Base-by-base conservation (phyloP, 805 yeast genomes). In the Komagataella pastoris region DNA sequence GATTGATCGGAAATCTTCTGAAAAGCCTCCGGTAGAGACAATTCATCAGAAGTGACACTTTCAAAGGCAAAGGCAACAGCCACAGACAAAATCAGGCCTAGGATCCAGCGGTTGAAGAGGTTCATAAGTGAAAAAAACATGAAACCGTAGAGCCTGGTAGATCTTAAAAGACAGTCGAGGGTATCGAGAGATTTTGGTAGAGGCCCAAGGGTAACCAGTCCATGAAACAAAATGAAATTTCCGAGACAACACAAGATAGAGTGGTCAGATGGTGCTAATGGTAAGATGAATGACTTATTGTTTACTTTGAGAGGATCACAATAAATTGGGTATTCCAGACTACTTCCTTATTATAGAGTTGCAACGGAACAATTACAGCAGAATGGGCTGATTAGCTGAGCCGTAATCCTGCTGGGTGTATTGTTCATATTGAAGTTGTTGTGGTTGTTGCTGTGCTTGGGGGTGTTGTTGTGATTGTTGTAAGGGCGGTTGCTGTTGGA, bases 1-100 rank as follows among this genome's bases (percentile, higher is more conserved):
- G 88, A 76, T 46, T 74, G 67, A 49, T 73, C 68, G 6, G 77
- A 71, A 43, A 69, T 66, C 24, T 61, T 54, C 10, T 68, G 47
- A 18, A 24, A 17, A 14, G 47, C 40, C 40, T 30, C 40, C 14
- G 40, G 14, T 10, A 30, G 40, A 10, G 40, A 30, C 14, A 30
- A 30, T 30, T 30, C 40, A 8, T 30, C 40, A 30, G 40, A 14
- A 10, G 14, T 4, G 14, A 14, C 40, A 30, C 14, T 14, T 10
- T 30, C 40, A 30, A 14, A 30, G 1, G 40, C 40, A 30, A 14
- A 5, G 14, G 14, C 40, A 30, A 10, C 14, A n/a, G 14, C 40
- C 40, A 30, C 7, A 30, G 14, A 10, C n/a, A 5, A 30, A 8
- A 7, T 30, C 5, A 30, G 40, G 40, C 40, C 4, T 10, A 30